Evolutionary conservation across 768 basidiomycete genomes (phyloP).

Genomic region (Suillus occidentalis): DNA sequence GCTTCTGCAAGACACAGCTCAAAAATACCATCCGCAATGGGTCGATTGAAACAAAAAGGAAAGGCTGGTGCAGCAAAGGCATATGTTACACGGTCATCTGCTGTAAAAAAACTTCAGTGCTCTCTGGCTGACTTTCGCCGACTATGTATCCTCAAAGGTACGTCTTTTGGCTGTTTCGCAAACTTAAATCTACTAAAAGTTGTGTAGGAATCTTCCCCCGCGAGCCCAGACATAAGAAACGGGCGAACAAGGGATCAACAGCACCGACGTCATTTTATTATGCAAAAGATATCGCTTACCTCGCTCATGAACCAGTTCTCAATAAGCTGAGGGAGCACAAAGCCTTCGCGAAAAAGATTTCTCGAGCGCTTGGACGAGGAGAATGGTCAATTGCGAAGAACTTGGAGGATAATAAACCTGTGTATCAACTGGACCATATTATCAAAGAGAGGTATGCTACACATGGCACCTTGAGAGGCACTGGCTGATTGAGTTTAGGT

Average conservation of each 20-base stretch:
- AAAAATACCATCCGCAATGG: constrained; percentile 47
- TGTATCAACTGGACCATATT: constrained; percentile 91
- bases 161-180: constrained; percentile 22
- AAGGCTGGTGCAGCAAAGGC: constrained; percentile 91
- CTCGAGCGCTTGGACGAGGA: constrained; percentile 86
- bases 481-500: constrained; percentile 49
- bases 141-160: constrained; percentile 96
- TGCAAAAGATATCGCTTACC: constrained; percentile 95
- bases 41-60: constrained; percentile 78
- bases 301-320: constrained; percentile 94
- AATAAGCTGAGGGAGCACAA: constrained; percentile 96
- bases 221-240: constrained; percentile 88
- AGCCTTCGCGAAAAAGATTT: constrained; percentile 95
- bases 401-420: constrained; percentile 89
- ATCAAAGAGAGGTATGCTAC: constrained; percentile 87
- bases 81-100: constrained; percentile 85
- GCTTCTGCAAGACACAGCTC: neutral
- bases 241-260: constrained; percentile 96
- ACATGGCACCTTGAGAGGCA: neutral
- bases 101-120: constrained; percentile 94
- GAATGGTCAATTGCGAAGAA: constrained; percentile 97
- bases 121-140: constrained; percentile 96
- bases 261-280: constrained; percentile 99
- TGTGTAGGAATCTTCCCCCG: constrained; percentile 90
- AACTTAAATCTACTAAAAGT: constrained; percentile 13